These are phyloP conservation scores for Closterium sp. DNA, from an alignment of 139 green algal genomes.

Conservation along the genomic window DNA sequence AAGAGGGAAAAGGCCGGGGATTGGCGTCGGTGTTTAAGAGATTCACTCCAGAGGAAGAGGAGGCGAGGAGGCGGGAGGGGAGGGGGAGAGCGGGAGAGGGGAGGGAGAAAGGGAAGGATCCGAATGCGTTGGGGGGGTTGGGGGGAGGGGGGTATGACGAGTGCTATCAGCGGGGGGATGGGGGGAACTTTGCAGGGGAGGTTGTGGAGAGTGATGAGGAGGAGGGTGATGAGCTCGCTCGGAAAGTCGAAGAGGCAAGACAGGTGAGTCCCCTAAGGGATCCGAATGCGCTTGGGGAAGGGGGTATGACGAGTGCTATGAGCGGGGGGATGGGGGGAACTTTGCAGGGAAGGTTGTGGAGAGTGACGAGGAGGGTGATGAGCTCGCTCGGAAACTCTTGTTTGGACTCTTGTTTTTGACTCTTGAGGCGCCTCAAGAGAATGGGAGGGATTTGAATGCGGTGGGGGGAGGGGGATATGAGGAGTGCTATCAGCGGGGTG, in stretches of 20 bases:
- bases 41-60: not conserved
- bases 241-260: not conserved
- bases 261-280: conserved; percentile 44
- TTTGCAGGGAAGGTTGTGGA: conserved; percentile 42
- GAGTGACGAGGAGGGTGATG: conserved; percentile 31
- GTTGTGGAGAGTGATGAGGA: conserved; percentile 50
- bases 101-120: conserved; percentile 54
- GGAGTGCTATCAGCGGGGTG: too few species aligned
- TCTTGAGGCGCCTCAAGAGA: too few species aligned
- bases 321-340: conserved; percentile 40
- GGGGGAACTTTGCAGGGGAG: conserved; percentile 28
- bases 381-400: too few species aligned
- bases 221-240: conserved; percentile 25
- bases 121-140: conserved; percentile 54
- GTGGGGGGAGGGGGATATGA: too few species aligned
- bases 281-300: conserved; percentile 52
- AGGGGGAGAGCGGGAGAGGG: conserved; percentile 37
- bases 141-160: conserved; percentile 66
- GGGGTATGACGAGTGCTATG: conserved; percentile 71
- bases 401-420: too few species aligned
- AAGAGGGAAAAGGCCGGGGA: conserved; percentile 49
- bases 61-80: conserved; percentile 29
- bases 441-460: too few species aligned
- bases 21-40: conserved; percentile 46
- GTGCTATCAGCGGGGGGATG: conserved; percentile 61